A percentile compares a stretch with the other conserved stretches of the same genome.
These are phyloP conservation scores for Colletotrichum trifolii DNA, from an alignment of 2,329 filamentous ascomycete genomes.

Conservation along the genomic window DNA sequence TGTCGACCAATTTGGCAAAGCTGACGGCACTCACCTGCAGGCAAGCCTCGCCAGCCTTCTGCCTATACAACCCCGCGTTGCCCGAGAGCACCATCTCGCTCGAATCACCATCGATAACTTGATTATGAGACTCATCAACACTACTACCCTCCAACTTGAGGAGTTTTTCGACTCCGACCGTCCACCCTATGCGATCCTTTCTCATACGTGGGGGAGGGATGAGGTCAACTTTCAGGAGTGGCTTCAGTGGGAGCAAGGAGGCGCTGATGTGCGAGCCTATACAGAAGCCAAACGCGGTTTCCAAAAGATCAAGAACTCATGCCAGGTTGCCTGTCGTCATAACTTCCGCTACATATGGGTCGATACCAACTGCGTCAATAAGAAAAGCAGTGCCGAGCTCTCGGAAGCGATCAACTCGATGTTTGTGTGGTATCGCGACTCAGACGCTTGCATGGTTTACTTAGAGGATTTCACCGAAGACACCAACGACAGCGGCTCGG, in stretches of 20 bases:
- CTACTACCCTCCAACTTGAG: neutral
- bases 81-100: too few relatives aligned
- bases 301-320: constrained; percentile 39
- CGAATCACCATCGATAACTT: too few relatives aligned
- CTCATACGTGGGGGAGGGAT: constrained; percentile 44
- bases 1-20: neutral
- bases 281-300: constrained; percentile 33
- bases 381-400: constrained; percentile 27
- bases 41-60: too few relatives aligned
- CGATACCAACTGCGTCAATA: constrained; percentile 38
- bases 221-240: constrained; percentile 43
- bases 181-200: constrained; percentile 45
- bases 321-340: constrained; percentile 31
- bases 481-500: neutral
- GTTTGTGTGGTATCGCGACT: constrained; percentile 32
- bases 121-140: constrained; percentile 14
- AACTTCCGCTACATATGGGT: constrained; percentile 27
- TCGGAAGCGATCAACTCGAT: constrained; percentile 34
- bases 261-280: too few relatives aligned
- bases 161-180: constrained; percentile 34
- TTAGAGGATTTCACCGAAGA: constrained; percentile 13
- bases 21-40: neutral
- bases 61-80: too few relatives aligned
- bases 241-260: neutral
- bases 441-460: constrained; percentile 22